Conservation (phyloP, 2,329 filamentous ascomycete genomes). For the Hortaea sp. region DNA sequence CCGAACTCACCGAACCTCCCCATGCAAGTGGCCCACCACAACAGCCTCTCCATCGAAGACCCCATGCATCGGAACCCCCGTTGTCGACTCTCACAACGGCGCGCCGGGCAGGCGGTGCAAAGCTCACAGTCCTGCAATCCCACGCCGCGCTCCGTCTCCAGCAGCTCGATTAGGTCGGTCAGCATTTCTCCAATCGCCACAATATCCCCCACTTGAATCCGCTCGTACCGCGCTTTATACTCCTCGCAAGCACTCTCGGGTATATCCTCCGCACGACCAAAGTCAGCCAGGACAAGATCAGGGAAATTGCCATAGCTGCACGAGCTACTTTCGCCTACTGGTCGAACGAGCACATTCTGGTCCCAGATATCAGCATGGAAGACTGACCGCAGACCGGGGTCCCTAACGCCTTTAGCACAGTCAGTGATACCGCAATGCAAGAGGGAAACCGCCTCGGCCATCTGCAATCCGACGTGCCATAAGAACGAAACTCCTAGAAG, state of each 20-base stretch:
- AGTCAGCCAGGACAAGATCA: slow-evolving; percentile 1
- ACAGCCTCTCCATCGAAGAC: no score
- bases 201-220: no score
- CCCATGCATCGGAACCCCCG: no score
- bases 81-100: no score
- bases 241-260: background rate
- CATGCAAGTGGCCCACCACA: no score
- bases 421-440: background rate
- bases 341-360: background rate
- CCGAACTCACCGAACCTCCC: no score
- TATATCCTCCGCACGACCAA: background rate
- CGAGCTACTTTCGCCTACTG: background rate
- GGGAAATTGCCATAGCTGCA: background rate
- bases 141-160: no score
- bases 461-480: background rate
- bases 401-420: background rate
- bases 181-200: no score
- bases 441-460: background rate
- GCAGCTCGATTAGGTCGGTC: no score
- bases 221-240: no score
- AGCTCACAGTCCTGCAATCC: no score
- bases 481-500: background rate
- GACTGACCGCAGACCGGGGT: background rate
- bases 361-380: background rate
- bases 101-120: no score